Evolutionary conservation across 352 stramenopile species (phyloP).

Genomic region (Aphanomyces astaci): DNA sequence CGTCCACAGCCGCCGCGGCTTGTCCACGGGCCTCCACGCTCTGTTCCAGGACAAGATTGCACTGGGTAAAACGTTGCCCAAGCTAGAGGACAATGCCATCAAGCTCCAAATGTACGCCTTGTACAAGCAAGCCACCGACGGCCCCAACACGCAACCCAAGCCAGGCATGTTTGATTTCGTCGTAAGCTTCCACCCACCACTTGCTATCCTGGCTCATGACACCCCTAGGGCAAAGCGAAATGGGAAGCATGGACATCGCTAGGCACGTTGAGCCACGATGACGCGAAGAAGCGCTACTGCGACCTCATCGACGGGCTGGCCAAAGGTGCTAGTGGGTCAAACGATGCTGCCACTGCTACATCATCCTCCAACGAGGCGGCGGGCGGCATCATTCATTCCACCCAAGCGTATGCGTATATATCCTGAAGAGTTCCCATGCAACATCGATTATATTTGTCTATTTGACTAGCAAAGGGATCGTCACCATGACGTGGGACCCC

Average conservation of each 20-base stretch:
- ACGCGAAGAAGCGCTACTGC: slow-evolving; percentile 67
- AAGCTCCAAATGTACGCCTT: slow-evolving; percentile 82
- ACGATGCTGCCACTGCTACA: slow-evolving; percentile 16
- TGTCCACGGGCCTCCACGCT: background rate
- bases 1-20: background rate
- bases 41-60: slow-evolving; percentile 49
- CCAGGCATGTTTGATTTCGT: slow-evolving; percentile 80
- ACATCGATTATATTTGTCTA: no score
- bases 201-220: background rate
- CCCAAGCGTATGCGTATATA: no score
- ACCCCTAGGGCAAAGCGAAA: slow-evolving; percentile 48
- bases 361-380: background rate
- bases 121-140: slow-evolving; percentile 67
- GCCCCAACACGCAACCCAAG: slow-evolving; percentile 50
- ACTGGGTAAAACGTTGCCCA: slow-evolving; percentile 60
- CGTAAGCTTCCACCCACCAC: slow-evolving; percentile 22
- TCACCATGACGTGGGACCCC: no score
- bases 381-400: no score
- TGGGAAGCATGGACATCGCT: slow-evolving; percentile 73
- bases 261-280: slow-evolving; percentile 53
- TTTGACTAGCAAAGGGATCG: no score
- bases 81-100: slow-evolving; percentile 59
- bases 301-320: slow-evolving; percentile 63
- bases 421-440: no score
- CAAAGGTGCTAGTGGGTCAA: slow-evolving; percentile 32